These are phyloP conservation scores for Aegle marmelos DNA, from an alignment of 345 rosid genomes.

Conservation along the genomic window DNA sequence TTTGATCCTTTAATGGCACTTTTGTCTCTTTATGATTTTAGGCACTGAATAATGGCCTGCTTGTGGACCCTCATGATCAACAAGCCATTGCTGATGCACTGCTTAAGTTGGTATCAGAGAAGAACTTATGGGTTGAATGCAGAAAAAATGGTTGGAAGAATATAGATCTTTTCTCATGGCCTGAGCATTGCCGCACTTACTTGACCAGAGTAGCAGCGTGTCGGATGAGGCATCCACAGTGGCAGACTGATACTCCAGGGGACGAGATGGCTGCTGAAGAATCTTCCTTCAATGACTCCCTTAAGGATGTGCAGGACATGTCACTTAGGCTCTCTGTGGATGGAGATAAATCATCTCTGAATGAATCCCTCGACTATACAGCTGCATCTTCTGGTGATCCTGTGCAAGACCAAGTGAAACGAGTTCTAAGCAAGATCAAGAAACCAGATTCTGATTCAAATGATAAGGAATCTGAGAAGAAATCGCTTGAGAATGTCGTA, in stretches of 20 bases:
- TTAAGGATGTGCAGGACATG: constrained; percentile 90
- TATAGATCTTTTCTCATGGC: constrained; percentile 95
- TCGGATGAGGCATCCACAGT: constrained; percentile 90
- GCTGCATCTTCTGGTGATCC: constrained; percentile 38
- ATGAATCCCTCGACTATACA: constrained; percentile 49
- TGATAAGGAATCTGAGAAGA: constrained; percentile 48
- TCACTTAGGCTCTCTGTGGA: constrained; percentile 91
- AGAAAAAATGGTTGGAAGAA: constrained; percentile 93
- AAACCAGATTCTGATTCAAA: constrained; percentile 46
- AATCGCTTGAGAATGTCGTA: constrained; percentile 34
- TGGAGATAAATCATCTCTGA: constrained; percentile 69
- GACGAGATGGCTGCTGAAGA: constrained; percentile 58
- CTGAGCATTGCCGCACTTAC: constrained; percentile 96
- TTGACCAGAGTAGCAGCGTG: constrained; percentile 90
- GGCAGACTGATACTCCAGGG: constrained; percentile 86
- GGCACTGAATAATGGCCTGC: constrained; percentile 92
- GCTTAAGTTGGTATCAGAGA: constrained; percentile 88
- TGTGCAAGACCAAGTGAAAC: constrained; percentile 62
- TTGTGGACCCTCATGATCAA: constrained; percentile 94
- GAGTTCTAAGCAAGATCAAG: constrained; percentile 66
- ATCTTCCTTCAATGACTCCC: constrained; percentile 81
- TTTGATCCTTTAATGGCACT: constrained; percentile 1
- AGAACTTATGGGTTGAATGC: constrained; percentile 84
- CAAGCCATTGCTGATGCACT: constrained; percentile 82
- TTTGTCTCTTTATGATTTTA: constrained; percentile 21